A percentile compares a stretch with the other conserved stretches of the same genome.
phyloP scores from a whole-genome alignment of 2,329 filamentous ascomycete genomes.

The Neurospora sp. region DNA sequence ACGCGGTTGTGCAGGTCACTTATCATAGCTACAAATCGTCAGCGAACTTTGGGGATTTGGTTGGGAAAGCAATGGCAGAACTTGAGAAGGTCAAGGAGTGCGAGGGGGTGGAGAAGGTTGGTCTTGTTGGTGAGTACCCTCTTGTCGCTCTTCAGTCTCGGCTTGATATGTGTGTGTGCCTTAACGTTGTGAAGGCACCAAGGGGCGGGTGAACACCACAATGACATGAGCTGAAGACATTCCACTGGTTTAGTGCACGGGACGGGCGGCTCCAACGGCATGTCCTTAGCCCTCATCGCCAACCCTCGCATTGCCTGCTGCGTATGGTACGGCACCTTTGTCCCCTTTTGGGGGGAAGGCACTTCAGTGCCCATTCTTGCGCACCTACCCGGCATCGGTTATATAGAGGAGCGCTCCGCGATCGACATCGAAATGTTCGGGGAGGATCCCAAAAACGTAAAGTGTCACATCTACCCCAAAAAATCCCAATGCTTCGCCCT shows the following conservation, averaged over 20 bases:
- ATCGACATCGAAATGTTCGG: neutral
- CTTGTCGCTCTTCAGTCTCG: neutral
- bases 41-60: slow-evolving; percentile 23
- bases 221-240: neutral
- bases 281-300: neutral
- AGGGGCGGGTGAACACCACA: neutral
- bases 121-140: slow-evolving; percentile 24
- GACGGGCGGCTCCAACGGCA: slow-evolving; percentile 1
- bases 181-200: too few relatives aligned
- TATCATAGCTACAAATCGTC: too few relatives aligned
- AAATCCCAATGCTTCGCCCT: slow-evolving; percentile 24
- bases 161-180: neutral
- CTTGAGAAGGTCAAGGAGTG: slow-evolving; percentile 20
- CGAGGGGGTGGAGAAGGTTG: slow-evolving; percentile 29
- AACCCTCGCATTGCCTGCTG: slow-evolving; percentile 7
- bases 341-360: neutral
- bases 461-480: too few relatives aligned
- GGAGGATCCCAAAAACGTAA: slow-evolving; percentile 1
- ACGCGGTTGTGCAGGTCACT: slow-evolving; percentile 47
- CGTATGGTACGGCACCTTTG: slow-evolving; percentile 9
- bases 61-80: slow-evolving; percentile 4
- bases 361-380: slow-evolving; percentile 12
- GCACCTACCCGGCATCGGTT: slow-evolving; percentile 7
- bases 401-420: too few relatives aligned
- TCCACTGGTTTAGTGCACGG: neutral